Conservation (phyloP, 1,139 yeast genomes). For the Magnusiomyces tetraspermus region DNA sequence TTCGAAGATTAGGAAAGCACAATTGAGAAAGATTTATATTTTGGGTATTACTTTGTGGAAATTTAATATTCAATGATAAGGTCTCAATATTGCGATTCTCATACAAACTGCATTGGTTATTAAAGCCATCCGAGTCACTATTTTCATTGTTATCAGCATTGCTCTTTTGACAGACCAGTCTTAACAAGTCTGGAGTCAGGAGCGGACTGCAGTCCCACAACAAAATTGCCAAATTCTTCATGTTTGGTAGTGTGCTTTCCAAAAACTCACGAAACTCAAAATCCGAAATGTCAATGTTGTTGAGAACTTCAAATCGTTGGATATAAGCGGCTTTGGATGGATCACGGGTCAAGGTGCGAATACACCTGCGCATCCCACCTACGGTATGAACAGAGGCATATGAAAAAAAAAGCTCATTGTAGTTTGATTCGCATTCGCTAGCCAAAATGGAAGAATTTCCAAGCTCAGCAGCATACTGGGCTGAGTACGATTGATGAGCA, state of each 20-base stretch:
- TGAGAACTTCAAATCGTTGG: constrained; percentile 19
- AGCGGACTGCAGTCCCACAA: constrained; percentile 22
- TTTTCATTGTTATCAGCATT: not conserved
- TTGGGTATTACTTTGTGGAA: not conserved
- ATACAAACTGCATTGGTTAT: too few relatives aligned
- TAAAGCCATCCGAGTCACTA: not conserved
- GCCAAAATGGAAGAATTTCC: not conserved
- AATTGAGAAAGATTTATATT: constrained; percentile 1
- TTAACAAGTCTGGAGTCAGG: constrained; percentile 18
- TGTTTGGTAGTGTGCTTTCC: constrained; percentile 15
- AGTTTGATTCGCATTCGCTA: not conserved
- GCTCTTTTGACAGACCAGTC: constrained; percentile 5
- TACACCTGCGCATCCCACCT: constrained; percentile 22
- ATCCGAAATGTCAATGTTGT: constrained; percentile 22
- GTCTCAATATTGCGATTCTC: not conserved
- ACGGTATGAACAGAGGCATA: constrained; percentile 21
- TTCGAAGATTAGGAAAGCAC: constrained; percentile 16
- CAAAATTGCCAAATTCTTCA: constrained; percentile 17
- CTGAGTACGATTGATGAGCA: not conserved
- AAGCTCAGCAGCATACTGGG: not conserved
- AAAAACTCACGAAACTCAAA: constrained; percentile 18
- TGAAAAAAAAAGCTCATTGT: constrained; percentile 10
- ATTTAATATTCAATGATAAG: not conserved
- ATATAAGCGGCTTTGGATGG: constrained; percentile 15
- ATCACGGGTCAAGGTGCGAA: constrained; percentile 16